Conservation (phyloP, 2,329 filamentous ascomycete species). For the Fusarium sp. region DNA sequence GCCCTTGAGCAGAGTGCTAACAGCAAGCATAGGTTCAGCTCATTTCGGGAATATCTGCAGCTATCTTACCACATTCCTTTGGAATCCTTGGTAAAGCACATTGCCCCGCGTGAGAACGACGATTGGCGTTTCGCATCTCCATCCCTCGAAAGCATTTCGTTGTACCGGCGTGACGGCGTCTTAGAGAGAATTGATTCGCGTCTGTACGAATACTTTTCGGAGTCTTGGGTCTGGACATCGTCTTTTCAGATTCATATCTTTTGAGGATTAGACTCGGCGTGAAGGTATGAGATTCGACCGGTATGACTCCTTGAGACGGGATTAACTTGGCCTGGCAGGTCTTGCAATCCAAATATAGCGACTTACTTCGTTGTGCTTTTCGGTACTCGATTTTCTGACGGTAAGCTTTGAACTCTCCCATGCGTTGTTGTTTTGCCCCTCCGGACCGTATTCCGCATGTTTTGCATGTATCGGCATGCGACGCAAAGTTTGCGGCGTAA, state of each 20-base stretch:
- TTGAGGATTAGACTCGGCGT: slow-evolving; percentile 46
- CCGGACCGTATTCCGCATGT: not conserved
- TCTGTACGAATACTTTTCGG: slow-evolving; percentile 53
- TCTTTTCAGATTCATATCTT: slow-evolving; percentile 48
- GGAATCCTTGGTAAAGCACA: slow-evolving; percentile 54
- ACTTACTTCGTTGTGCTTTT: slow-evolving; percentile 45
- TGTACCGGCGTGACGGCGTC: slow-evolving; percentile 56
- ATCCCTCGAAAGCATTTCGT: slow-evolving; percentile 48
- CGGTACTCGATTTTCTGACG: slow-evolving; percentile 37
- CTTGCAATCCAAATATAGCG: slow-evolving; percentile 43
- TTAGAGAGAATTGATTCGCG: slow-evolving; percentile 50
- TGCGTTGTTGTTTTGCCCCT: not conserved
- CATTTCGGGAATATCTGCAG: slow-evolving; percentile 55
- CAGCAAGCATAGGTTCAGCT: slow-evolving; percentile 52
- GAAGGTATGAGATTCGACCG: slow-evolving; percentile 32
- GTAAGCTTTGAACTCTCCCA: slow-evolving; percentile 27
- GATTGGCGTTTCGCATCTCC: slow-evolving; percentile 44
- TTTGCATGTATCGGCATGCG: not conserved
- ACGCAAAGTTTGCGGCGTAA: not conserved
- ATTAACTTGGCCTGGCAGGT: slow-evolving; percentile 35
- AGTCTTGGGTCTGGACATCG: slow-evolving; percentile 53
- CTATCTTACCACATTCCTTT: slow-evolving; percentile 55
- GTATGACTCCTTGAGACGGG: not conserved
- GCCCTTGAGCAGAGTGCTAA: slow-evolving; percentile 37
- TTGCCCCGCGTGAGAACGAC: slow-evolving; percentile 43